Conservation (phyloP, 225 moss, liverwort and hornwort species). For the Marchantia paleacea region DNA sequence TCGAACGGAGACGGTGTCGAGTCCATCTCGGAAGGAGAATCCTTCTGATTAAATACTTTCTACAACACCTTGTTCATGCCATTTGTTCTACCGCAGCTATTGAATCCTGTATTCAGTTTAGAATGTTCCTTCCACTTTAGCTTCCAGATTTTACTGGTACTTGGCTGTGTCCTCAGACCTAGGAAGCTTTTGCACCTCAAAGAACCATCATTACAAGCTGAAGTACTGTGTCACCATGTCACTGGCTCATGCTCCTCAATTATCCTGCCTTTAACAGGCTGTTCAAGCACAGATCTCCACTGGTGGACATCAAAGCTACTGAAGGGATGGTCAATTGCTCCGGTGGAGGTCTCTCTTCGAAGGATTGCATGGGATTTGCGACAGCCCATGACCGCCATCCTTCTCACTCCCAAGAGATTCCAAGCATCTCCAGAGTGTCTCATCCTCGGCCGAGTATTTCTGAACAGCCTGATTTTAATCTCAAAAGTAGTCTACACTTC, state of each 20-base stretch:
- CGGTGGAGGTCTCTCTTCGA: not conserved
- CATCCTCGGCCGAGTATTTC: not conserved
- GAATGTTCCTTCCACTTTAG: no score
- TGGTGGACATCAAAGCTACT: constrained; percentile 4
- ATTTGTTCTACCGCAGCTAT: no score
- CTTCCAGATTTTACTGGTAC: no score
- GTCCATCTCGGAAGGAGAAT: no score
- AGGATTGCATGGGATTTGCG: constrained; percentile 8
- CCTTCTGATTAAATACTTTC: no score
- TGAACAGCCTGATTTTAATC: constrained; percentile 13
- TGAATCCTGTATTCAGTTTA: no score
- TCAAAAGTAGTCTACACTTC: constrained; percentile 13
- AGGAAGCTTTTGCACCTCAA: no score
- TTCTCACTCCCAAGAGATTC: constrained; percentile 12
- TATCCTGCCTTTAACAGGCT: constrained; percentile 8
- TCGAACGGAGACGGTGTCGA: not conserved
- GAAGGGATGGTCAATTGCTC: constrained; percentile 14
- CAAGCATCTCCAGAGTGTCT: not conserved
- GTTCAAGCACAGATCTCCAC: constrained; percentile 16
- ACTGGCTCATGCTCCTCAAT: not conserved
- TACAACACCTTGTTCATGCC: no score
- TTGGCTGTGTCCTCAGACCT: no score
- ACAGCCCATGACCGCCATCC: constrained; percentile 11
- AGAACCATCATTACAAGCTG: no score
- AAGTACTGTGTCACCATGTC: not conserved